Evolutionary conservation across 257 asterid species (phyloP), one percentile per base, ranked within the genome.

Genomic region (Jaltomata sinuosa): DNA sequence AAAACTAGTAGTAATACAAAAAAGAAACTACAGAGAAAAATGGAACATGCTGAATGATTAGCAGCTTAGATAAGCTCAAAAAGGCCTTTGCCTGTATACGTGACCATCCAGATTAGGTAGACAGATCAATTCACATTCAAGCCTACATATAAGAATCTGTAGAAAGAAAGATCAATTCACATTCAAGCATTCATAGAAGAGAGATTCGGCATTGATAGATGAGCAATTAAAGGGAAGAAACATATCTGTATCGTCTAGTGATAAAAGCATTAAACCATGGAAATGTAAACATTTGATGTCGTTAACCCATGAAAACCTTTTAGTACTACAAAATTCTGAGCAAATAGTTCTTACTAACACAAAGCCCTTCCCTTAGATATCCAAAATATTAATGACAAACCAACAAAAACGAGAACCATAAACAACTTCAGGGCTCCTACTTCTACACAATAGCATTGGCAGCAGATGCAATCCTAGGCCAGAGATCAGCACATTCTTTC

Each of bases 381-480:
- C 49, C 83, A 32, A 54, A 64, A 64, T 16, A 69, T 84, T 68
- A 34, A 71, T 19, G 50, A 40, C 12, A 79, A 65, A 27, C 68
- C 19, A 34, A 36, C 62, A 85, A 52, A 76, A 34, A 21, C 15
- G 16, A 80, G 22, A 61, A 61, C 3, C 53, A 6, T 36, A 18
- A 54, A 50, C 53, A n/a, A 79, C 34, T 32, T 5, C 15, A n/a
- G 31, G 61, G 42, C 50, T 53, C 40, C 69, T 18, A 1, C 49
- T n/a, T 31, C 85, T 87, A 90, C 65, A 90, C 93, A 81, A 90
- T 90, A 59, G 93, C 93, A 86, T 90, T 90, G 85, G 93, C 93
- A 65, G 93, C 93, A 88, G 91, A 88, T 3, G 93, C 93, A 84
- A 90, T 90, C 85, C 93, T 90, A 53, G 93, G 93, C 93, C 93